Evolutionary conservation across 345 rosid genomes (phyloP).

Genomic region (Citrus mangshanensis): DNA sequence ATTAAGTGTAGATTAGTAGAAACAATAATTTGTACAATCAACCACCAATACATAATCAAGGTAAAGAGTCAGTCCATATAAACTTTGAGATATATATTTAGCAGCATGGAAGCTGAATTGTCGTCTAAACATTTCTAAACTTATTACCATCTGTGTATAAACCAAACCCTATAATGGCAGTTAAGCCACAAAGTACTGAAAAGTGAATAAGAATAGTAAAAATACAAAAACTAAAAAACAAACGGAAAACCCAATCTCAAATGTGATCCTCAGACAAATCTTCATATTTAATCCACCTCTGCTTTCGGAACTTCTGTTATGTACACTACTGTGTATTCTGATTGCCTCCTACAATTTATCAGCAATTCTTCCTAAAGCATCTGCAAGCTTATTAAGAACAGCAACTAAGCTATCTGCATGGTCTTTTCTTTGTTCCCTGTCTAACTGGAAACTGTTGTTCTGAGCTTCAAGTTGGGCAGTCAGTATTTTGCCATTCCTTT

Average conservation of each 20-base stretch:
- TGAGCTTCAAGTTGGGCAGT: conserved; percentile 84
- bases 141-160: conserved; percentile 22
- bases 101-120: conserved; percentile 8
- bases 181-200: conserved; percentile 12
- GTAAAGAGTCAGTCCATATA: neutral
- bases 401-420: conserved; percentile 62
- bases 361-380: conserved; percentile 80
- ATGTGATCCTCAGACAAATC: conserved; percentile 19
- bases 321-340: conserved; percentile 17
- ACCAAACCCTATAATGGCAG: conserved; percentile 4
- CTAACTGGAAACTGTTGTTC: conserved; percentile 59
- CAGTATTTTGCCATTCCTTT: conserved; percentile 72
- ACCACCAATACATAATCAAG: neutral
- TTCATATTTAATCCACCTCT: conserved; percentile 16
- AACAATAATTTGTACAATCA: conserved; percentile 12
- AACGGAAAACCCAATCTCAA: neutral
- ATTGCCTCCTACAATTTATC: conserved; percentile 62
- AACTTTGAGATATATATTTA: conserved; percentile 1
- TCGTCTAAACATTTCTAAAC: conserved; percentile 8
- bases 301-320: conserved; percentile 24
- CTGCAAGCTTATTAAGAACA: conserved; percentile 87
- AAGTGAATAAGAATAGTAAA: conserved; percentile 13
- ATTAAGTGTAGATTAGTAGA: neutral
- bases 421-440: conserved; percentile 82
- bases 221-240: too few relatives aligned